Conservation (phyloP, 805 yeast genomes). For the Ogataea paraovalis region DNA sequence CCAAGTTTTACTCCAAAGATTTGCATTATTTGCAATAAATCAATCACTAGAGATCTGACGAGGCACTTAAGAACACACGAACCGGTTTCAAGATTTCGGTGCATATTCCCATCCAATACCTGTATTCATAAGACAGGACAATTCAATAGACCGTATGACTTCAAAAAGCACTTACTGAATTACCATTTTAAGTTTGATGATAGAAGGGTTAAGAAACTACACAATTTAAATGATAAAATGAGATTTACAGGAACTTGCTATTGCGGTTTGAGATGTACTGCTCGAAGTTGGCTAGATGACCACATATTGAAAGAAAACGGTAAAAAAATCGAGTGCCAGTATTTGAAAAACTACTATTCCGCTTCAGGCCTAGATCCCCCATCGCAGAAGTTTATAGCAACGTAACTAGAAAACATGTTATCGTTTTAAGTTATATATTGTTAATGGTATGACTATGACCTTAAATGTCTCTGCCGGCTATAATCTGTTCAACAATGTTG, state of each 20-base stretch:
- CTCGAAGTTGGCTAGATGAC: constrained; percentile 51
- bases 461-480: no score
- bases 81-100: constrained; percentile 49
- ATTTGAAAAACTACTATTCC: constrained; percentile 12
- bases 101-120: constrained; percentile 51
- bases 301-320: constrained; percentile 43
- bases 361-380: constrained; percentile 16
- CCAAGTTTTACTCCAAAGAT: constrained; percentile 11
- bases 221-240: constrained; percentile 51
- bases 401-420: not conserved
- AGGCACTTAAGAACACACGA: constrained; percentile 64
- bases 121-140: constrained; percentile 59
- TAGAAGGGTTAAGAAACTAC: constrained; percentile 38
- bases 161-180: constrained; percentile 60
- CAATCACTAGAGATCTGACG: constrained; percentile 56
- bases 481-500: no score
- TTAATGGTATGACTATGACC: no score
- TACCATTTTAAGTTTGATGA: constrained; percentile 56
- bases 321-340: constrained; percentile 12
- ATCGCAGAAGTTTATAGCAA: constrained; percentile 15
- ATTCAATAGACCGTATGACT: constrained; percentile 66
- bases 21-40: constrained; percentile 51
- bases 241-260: constrained; percentile 47
- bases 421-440: no score
- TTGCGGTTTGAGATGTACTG: constrained; percentile 48